phyloP scores from a whole-genome alignment of 2,329 filamentous ascomycete species.

The Pseudogymnoascus sp. region DNA sequence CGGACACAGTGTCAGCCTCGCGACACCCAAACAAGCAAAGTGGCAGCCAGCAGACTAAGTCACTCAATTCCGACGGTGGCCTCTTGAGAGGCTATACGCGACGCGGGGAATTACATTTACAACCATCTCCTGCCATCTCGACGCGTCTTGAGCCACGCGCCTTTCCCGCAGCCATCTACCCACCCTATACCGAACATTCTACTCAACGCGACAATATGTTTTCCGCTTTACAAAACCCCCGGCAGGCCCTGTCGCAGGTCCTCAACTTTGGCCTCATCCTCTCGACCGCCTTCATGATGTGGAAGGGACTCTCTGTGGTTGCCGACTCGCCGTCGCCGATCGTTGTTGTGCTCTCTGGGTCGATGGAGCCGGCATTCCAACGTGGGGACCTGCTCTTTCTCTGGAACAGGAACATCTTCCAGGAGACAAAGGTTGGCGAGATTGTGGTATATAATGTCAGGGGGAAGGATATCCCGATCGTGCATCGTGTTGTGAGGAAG shows the following conservation, averaged over 20 bases:
- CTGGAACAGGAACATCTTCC: slow-evolving; percentile 47
- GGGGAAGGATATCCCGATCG: slow-evolving; percentile 93
- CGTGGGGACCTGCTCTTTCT: slow-evolving; percentile 51
- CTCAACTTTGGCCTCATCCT: slow-evolving; percentile 69
- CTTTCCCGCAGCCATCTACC: not conserved
- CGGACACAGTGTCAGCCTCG: slow-evolving; percentile 14
- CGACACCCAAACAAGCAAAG: slow-evolving; percentile 11
- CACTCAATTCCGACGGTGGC: not conserved
- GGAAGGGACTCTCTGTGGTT: slow-evolving; percentile 62
- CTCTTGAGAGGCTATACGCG: not conserved
- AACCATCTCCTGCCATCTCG: not conserved
- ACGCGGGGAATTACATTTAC: not conserved
- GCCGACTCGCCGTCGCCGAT: slow-evolving; percentile 54
- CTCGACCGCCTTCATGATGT: slow-evolving; percentile 66
- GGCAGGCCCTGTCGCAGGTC: slow-evolving; percentile 58
- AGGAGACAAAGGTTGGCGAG: slow-evolving; percentile 61
- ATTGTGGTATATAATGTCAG: slow-evolving; percentile 69
- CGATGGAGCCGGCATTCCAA: slow-evolving; percentile 57
- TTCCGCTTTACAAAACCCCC: slow-evolving; percentile 51
- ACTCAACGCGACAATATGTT: slow-evolving; percentile 38
- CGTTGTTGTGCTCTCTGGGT: slow-evolving; percentile 53
- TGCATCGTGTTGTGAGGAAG: slow-evolving; percentile 81
- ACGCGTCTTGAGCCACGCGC: not conserved
- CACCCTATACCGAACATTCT: not conserved
- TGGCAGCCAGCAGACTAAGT: not conserved